phyloP scores from a whole-genome alignment of 192 early-diverging fungal species.

The Funneliformis geosporum region DNA sequence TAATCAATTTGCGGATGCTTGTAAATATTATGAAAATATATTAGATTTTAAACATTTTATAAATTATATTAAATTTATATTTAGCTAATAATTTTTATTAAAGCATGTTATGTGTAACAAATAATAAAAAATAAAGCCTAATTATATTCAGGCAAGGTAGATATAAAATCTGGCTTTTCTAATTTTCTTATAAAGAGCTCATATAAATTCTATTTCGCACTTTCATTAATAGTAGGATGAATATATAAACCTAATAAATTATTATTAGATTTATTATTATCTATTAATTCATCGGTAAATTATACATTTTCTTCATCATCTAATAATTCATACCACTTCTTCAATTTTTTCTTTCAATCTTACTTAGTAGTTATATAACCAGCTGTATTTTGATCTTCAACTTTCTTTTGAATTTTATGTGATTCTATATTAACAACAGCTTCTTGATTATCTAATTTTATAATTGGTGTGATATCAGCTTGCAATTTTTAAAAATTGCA shows the following conservation, averaged over 20 bases:
- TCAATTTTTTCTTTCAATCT: neutral
- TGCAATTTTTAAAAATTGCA: neutral
- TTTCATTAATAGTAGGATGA: neutral
- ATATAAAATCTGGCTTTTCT: too few relatives aligned
- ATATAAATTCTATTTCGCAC: neutral
- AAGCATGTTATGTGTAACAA: too few relatives aligned
- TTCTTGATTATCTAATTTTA: neutral
- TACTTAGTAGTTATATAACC: neutral
- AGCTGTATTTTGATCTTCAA: neutral
- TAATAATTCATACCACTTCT: conserved; percentile 1
- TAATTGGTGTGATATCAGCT: neutral
- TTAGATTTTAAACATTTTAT: too few relatives aligned
- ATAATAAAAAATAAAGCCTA: too few relatives aligned
- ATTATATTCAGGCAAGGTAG: too few relatives aligned
- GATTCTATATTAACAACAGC: neutral
- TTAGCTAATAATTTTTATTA: too few relatives aligned
- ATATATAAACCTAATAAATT: conserved; percentile 21
- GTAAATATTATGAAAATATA: too few relatives aligned
- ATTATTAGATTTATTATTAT: neutral
- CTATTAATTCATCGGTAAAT: neutral
- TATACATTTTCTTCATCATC: neutral
- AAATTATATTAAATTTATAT: too few relatives aligned
- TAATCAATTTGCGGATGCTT: too few relatives aligned
- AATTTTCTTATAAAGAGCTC: neutral
- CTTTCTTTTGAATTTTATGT: neutral